phyloP scores from a whole-genome alignment of 140 eudicot species.

The Ambrosia hybrid region DNA sequence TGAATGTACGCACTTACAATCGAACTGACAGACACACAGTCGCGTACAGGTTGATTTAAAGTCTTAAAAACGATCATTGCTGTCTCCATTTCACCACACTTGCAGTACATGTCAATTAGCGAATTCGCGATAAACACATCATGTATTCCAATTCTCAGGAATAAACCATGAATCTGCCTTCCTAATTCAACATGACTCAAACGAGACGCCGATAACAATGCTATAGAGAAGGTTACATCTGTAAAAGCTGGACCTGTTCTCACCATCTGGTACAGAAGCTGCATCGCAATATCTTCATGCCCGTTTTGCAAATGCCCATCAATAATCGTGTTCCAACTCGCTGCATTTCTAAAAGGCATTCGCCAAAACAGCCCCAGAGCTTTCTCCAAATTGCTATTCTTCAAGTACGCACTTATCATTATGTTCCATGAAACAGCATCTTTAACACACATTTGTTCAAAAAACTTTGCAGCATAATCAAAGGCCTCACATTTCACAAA shows the following conservation, averaged over 20 bases:
- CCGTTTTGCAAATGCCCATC: conserved; percentile 61
- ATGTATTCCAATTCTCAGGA: conserved; percentile 41
- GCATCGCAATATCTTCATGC: conserved; percentile 39
- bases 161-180: conserved; percentile 58
- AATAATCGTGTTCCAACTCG: conserved; percentile 81
- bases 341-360: conserved; percentile 55
- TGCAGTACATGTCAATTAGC: conserved; percentile 72
- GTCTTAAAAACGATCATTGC: conserved; percentile 44
- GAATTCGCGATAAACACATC: conserved; percentile 60
- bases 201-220: conserved; percentile 54
- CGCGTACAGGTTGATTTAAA: conserved; percentile 1
- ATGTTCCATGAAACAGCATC: conserved; percentile 71
- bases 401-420: conserved; percentile 52
- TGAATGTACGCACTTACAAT: conserved; percentile 58
- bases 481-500: conserved; percentile 56
- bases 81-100: conserved; percentile 59
- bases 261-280: conserved; percentile 66
- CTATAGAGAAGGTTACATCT: conserved; percentile 57
- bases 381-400: conserved; percentile 46
- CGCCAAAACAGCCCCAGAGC: conserved; percentile 51
- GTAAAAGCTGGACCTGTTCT: conserved; percentile 35
- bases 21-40: conserved; percentile 48
- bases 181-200: conserved; percentile 48
- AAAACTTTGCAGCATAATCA: conserved; percentile 41
- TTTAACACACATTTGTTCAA: conserved; percentile 44